These are phyloP conservation scores for Oropetium thomaeum DNA, from an alignment of 176 grass and related monocot species.

Conservation along the genomic window DNA sequence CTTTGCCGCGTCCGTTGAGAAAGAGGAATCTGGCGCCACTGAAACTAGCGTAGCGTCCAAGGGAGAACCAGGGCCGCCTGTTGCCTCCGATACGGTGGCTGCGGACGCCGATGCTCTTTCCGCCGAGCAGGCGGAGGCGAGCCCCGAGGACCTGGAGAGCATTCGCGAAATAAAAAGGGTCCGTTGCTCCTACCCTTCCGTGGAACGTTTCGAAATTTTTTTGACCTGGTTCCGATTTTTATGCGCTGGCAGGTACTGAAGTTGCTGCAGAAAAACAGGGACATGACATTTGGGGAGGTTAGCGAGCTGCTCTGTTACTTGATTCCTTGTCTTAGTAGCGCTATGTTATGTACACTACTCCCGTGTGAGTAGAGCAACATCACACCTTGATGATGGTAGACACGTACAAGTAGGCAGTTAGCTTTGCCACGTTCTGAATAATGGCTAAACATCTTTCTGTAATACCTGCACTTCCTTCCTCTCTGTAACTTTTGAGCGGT, in stretches of 20 bases:
- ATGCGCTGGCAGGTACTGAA: slow-evolving; percentile 55
- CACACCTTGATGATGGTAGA: not conserved
- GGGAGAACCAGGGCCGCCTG: not conserved
- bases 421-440: not conserved
- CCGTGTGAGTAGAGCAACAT: not conserved
- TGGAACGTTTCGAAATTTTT: not conserved
- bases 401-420: not conserved
- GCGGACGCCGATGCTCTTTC: slow-evolving; percentile 9
- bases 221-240: slow-evolving; percentile 26
- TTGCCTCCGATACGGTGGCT: slow-evolving; percentile 20
- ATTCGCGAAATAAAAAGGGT: slow-evolving; percentile 65
- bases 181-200: not conserved
- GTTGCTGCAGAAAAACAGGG: slow-evolving; percentile 83
- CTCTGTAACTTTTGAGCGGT: not conserved
- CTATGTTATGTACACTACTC: not conserved
- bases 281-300: slow-evolving; percentile 95
- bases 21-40: slow-evolving; percentile 41
- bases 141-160: slow-evolving; percentile 59
- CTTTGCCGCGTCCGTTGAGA: slow-evolving; percentile 37
- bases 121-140: slow-evolving; percentile 43
- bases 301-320: not conserved
- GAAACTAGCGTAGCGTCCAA: slow-evolving; percentile 11
- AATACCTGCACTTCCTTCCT: not conserved
- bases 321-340: not conserved
- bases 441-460: no score